These are phyloP conservation scores for Backusella macrospora DNA, from an alignment of 192 early-diverging fungal genomes.

Conservation along the genomic window DNA sequence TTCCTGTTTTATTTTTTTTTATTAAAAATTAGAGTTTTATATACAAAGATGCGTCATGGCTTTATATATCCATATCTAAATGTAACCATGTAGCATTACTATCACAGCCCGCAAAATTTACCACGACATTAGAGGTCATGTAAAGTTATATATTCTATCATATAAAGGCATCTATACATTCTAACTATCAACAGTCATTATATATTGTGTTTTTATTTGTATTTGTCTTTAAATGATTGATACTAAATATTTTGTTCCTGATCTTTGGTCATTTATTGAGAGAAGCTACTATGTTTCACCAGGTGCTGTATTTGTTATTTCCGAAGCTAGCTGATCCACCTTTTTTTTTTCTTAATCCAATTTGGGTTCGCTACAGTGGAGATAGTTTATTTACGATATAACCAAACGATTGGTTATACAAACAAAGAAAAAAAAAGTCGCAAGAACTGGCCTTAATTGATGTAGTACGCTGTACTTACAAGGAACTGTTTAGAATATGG, in stretches of 20 bases:
- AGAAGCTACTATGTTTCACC: background rate
- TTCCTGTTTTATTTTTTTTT: too few relatives aligned
- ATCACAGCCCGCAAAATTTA: too few relatives aligned
- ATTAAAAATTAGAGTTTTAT: too few relatives aligned
- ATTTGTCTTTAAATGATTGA: too few relatives aligned
- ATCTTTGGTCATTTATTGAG: background rate
- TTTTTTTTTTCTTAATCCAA: background rate
- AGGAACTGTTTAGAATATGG: background rate
- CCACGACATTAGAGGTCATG: too few relatives aligned
- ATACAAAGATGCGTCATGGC: too few relatives aligned
- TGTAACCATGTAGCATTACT: too few relatives aligned
- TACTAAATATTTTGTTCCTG: background rate
- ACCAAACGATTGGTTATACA: background rate
- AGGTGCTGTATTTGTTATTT: background rate
- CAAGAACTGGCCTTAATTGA: background rate
- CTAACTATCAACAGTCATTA: too few relatives aligned
- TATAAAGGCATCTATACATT: too few relatives aligned
- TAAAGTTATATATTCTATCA: too few relatives aligned
- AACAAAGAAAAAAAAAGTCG: background rate
- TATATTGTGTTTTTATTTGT: too few relatives aligned
- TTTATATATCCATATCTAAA: too few relatives aligned
- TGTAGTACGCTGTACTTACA: background rate
- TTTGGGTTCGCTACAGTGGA: background rate
- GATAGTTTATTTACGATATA: background rate
- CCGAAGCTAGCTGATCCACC: background rate